Evolutionary conservation across 2,329 filamentous ascomycete species (phyloP).

Genomic region (Phyllosticta citribraziliensis): DNA sequence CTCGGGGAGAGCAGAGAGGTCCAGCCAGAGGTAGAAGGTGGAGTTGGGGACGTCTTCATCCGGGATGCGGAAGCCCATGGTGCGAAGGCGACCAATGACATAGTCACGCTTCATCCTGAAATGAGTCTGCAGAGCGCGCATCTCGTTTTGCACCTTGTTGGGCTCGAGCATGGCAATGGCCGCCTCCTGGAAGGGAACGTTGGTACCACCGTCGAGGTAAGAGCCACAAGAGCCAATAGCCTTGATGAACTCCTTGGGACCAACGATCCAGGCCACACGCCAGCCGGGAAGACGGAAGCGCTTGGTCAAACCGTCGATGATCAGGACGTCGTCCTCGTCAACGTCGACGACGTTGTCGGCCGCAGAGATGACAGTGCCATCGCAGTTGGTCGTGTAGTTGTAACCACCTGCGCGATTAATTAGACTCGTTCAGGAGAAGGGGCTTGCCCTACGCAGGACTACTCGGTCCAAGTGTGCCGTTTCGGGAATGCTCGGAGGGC

Average conservation of each 20-base stretch:
- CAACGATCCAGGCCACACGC: slow-evolving; percentile 93
- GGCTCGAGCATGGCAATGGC: slow-evolving; percentile 91
- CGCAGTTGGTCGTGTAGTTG: slow-evolving; percentile 89
- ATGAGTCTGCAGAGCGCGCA: slow-evolving; percentile 79
- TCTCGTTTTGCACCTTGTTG: slow-evolving; percentile 66
- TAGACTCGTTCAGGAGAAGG: background rate
- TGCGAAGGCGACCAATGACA: slow-evolving; percentile 65
- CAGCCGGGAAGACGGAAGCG: slow-evolving; percentile 92
- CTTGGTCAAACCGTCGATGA: slow-evolving; percentile 94
- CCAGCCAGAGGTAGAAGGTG: slow-evolving; percentile 87
- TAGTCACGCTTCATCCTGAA: slow-evolving; percentile 93
- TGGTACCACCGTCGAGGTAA: slow-evolving; percentile 89
- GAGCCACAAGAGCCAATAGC: slow-evolving; percentile 87
- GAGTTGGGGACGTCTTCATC: slow-evolving; percentile 76
- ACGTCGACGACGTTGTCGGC: slow-evolving; percentile 87
- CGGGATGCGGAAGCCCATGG: slow-evolving; percentile 75
- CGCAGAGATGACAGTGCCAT: slow-evolving; percentile 78
- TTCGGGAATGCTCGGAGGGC: slow-evolving; percentile 26
- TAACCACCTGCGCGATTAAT: slow-evolving; percentile 47
- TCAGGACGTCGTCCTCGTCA: slow-evolving; percentile 67
- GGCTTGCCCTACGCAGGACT: slow-evolving; percentile 3
- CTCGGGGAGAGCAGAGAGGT: slow-evolving; percentile 56
- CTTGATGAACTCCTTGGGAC: slow-evolving; percentile 92
- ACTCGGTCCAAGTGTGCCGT: background rate
- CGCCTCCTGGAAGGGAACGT: slow-evolving; percentile 91